These are phyloP conservation scores for Elongisporangium undulatum DNA, from an alignment of 352 stramenopile genomes.

Conservation along the genomic window DNA sequence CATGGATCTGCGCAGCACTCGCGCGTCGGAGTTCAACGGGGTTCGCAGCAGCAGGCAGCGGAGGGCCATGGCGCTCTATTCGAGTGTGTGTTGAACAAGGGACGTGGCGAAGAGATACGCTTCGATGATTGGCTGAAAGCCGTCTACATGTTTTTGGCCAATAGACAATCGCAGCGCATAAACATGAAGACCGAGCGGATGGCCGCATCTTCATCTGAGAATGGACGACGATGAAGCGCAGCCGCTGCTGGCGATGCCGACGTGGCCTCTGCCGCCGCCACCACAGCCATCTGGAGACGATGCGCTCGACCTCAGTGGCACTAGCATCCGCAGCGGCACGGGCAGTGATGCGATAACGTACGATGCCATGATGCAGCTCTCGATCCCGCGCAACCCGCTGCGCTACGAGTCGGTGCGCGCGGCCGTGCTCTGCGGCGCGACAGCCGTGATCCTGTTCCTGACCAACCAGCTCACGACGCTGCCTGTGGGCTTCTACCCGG, in stretches of 20 bases:
- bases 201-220: not conserved
- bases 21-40: slow-evolving; percentile 4
- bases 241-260: slow-evolving; percentile 10
- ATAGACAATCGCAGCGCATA: not conserved
- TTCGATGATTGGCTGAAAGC: not conserved
- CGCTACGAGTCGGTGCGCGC: slow-evolving; percentile 34
- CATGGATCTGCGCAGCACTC: slow-evolving; percentile 27
- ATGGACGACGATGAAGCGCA: slow-evolving; percentile 14
- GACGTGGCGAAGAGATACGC: not conserved
- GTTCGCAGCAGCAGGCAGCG: not conserved
- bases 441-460: slow-evolving; percentile 55
- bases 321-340: slow-evolving; percentile 22
- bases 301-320: slow-evolving; percentile 27
- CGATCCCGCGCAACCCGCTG: slow-evolving; percentile 45
- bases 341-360: slow-evolving; percentile 35
- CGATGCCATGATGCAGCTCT: slow-evolving; percentile 62
- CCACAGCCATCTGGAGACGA: slow-evolving; percentile 7
- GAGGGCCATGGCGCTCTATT: not conserved
- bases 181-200: not conserved
- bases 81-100: not conserved
- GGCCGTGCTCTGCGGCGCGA: slow-evolving; percentile 41
- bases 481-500: slow-evolving; percentile 69
- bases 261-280: slow-evolving; percentile 6
- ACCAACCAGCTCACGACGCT: slow-evolving; percentile 74
- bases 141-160: not conserved